A percentile compares a stretch with the other conserved stretches of the same genome.
phyloP scores from a whole-genome alignment of 306 rosid species.

The Dicorynia guianensis region DNA sequence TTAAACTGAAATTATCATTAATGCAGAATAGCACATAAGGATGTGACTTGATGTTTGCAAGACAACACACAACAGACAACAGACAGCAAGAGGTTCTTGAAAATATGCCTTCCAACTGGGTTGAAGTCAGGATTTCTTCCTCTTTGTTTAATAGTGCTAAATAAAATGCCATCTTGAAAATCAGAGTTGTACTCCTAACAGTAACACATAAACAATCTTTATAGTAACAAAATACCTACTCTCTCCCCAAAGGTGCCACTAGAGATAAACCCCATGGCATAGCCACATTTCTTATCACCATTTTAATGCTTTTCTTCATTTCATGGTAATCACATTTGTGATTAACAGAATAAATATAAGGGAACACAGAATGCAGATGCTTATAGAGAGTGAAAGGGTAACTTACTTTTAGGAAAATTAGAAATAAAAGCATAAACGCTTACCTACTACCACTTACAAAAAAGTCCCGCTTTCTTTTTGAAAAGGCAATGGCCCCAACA shows the following conservation, averaged over 20 bases:
- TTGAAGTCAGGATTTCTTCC: neutral
- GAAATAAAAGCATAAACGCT: conserved; percentile 42
- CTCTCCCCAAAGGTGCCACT: conserved; percentile 7
- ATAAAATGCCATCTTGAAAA: conserved; percentile 13
- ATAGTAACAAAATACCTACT: neutral
- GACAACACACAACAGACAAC: neutral
- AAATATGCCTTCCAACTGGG: conserved; percentile 7
- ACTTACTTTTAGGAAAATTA: neutral
- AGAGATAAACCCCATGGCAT: conserved; percentile 5
- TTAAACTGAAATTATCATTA: neutral
- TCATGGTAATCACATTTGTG: neutral
- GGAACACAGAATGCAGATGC: conserved; percentile 10
- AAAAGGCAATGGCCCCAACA: conserved; percentile 91
- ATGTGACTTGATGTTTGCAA: neutral
- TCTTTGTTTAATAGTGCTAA: neutral
- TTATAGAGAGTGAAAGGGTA: conserved; percentile 1
- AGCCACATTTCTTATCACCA: neutral
- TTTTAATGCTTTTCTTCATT: neutral
- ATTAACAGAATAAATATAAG: conserved; percentile 32
- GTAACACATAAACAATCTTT: neutral
- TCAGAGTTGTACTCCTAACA: neutral
- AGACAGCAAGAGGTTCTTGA: conserved; percentile 17
- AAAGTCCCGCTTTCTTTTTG: conserved; percentile 74
- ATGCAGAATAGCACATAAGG: neutral
- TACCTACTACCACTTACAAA: conserved; percentile 97